Evolutionary conservation across 208 protist genomes (phyloP), one percentile per base, ranked within the genome.

Genomic region (Phytomonas serpens): DNA sequence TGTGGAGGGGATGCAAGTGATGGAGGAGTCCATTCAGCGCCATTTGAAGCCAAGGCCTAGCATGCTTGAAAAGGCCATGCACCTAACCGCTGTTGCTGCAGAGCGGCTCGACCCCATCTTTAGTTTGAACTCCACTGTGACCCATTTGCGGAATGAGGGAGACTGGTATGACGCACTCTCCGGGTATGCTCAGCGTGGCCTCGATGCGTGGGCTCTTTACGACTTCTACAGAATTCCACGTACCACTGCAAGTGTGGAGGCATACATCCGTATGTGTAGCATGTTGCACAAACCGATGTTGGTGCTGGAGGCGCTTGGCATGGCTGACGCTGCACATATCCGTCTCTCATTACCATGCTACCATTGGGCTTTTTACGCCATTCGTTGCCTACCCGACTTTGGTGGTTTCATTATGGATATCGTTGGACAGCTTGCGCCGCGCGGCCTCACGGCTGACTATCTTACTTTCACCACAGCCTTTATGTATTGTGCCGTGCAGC

Each of bases 191-290:
- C 73, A 82, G 66, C 74, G 68, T n/a, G 91, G 92, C 63, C 72
- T 89, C 61, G 93, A 97, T 42, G 69, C 83, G 52, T 97, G 93
- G 90, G 78, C 82, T 7, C 83, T 97, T 19, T 97, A 82, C 74
- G 93, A 97, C 73, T 94, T 97, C 75, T 97, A 93, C 74, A 69
- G 84, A 38, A 74, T 95, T 29, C 61, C 40, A 32, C 90, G 89
- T 61, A 86, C 68, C 64, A 77, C 75, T 5, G 64, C 52, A 6
- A 85, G 83, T 34, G 68, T 95, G 38, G 86, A 88, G 74, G 82
- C 88, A 31, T 92, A 93, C 74, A 83, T 93, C 77, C 85, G 88
- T 32, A 82, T 94, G 77, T 86, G 85, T 70, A 77, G 72, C 32
- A 81, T 86, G 62, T 57, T 90, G 61, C 66, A 65, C 30, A 68